Evolutionary conservation across 495 filamentous ascomycete genomes (phyloP), one percentile per base, ranked within the genome.

Genomic region (Podospora fimiseda): DNA sequence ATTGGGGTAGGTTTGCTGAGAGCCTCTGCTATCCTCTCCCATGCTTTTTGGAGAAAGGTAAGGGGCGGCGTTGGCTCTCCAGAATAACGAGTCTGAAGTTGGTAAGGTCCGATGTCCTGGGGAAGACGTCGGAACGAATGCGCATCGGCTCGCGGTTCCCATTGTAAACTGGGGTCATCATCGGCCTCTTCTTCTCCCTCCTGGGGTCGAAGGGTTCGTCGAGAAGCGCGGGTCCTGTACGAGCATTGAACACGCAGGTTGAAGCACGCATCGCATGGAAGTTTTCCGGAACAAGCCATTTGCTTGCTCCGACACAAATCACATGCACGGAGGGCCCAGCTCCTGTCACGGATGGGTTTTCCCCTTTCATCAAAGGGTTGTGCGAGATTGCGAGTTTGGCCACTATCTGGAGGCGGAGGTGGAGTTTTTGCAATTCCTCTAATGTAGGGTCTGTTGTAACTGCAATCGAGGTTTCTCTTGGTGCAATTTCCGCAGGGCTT

Each of bases 251-350:
- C 16, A 13, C 60, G 48, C 22, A 27, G 15, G 15, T 24, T 37
- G 38, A 65, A 62, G 50, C 62, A 63, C 5, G 16, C 38, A 7
- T 51, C 50, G 19, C 63, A 63, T 1, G 58, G 63, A 3, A 51
- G 30, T 47, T 56, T 60, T 19, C 60, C 60, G 6, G 44, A 42
- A 43, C 63, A 65, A 8, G 19, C 19, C 9, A 52, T 3, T 16
- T 51, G 24, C 9, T 47, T 40, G 18, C 15, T 37, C 0, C 55
- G 60, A 24, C 60, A 65, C 13, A 36, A 39, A 38, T 63, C 62
- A 38, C 57, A 63, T 19, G 58, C 57, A 22, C 60, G 56, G 13
- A 20, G 18, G n/a, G 42, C 49, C 59, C 56, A 62, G 37, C 53
- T 50, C 27, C 57, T 39, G 30, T 56, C 50, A n/a, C 53, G 52